These are phyloP conservation scores for Backusella luteola DNA, from an alignment of 192 early-diverging fungal genomes.

Conservation along the genomic window DNA sequence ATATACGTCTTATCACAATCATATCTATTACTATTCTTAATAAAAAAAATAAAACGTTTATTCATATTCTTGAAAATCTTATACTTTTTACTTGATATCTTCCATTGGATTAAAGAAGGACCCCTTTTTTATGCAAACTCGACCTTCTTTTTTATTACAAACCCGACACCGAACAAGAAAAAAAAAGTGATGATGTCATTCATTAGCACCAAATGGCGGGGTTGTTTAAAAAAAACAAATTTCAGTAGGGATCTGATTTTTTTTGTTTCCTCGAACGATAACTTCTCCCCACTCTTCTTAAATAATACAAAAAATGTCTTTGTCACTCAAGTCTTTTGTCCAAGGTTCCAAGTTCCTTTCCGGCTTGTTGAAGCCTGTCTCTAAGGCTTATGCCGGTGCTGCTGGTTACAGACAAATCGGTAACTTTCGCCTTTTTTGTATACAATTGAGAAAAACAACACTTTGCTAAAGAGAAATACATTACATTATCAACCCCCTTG, in stretches of 20 bases:
- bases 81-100: no score
- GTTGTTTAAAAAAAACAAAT: slow-evolving; percentile 9
- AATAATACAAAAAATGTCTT: slow-evolving; percentile 22
- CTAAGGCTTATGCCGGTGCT: slow-evolving; percentile 63
- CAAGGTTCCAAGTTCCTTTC: slow-evolving; percentile 55
- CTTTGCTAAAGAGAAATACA: not conserved
- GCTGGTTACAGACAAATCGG: slow-evolving; percentile 72
- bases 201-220: not conserved
- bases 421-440: slow-evolving; percentile 24
- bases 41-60: no score
- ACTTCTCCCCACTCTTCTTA: slow-evolving; percentile 7
- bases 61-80: no score
- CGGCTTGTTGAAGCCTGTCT: slow-evolving; percentile 54
- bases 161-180: not conserved
- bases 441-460: not conserved
- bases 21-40: no score
- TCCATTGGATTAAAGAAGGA: no score
- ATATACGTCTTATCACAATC: no score
- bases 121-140: not conserved
- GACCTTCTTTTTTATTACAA: no score
- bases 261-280: slow-evolving; percentile 5
- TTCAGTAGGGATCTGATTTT: slow-evolving; percentile 9
- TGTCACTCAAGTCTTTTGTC: slow-evolving; percentile 49
- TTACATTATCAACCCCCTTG: not conserved
- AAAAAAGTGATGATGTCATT: slow-evolving; percentile 2